A percentile compares a stretch with the other conserved stretches of the same genome.
phyloP scores from a whole-genome alignment of 352 stramenopile genomes.

The Pythium apleroticum region DNA sequence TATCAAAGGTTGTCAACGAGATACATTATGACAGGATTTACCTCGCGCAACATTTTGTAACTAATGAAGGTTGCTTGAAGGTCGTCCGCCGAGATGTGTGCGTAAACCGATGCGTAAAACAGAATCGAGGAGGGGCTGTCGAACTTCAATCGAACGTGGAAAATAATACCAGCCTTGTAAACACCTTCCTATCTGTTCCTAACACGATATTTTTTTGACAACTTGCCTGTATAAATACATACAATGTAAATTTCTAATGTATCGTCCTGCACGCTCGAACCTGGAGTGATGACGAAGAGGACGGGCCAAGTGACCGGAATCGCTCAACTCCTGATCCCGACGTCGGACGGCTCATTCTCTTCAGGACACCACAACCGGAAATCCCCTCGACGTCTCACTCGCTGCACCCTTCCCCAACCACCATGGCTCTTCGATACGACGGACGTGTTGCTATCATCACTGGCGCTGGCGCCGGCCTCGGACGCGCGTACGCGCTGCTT shows the following conservation, averaged over 20 bases:
- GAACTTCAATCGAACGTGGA: slow-evolving; percentile 27
- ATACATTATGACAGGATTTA: slow-evolving; percentile 1
- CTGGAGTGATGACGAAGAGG: slow-evolving; percentile 5
- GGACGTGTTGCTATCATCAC: slow-evolving; percentile 79
- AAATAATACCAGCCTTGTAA: slow-evolving; percentile 7
- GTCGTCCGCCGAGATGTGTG: slow-evolving; percentile 10
- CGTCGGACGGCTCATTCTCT: background rate
- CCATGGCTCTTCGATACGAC: slow-evolving; percentile 67
- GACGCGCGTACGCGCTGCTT: slow-evolving; percentile 72
- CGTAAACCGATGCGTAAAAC: slow-evolving; percentile 36
- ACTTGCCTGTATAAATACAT: background rate
- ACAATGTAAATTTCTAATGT: background rate
- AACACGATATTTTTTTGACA: background rate
- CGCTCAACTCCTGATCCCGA: background rate
- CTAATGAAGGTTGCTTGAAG: slow-evolving; percentile 11
- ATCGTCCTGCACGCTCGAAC: background rate
- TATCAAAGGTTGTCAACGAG: background rate
- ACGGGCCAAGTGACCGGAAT: background rate
- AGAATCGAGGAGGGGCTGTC: slow-evolving; percentile 10
- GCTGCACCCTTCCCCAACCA: slow-evolving; percentile 6
- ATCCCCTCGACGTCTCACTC: background rate
- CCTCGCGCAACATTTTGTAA: background rate
- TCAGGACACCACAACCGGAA: slow-evolving; percentile 18
- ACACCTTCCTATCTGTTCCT: background rate
- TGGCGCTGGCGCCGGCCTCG: slow-evolving; percentile 68